These are phyloP conservation scores for Mycena latifolia DNA, from an alignment of 768 basidiomycete genomes.

Conservation along the genomic window DNA sequence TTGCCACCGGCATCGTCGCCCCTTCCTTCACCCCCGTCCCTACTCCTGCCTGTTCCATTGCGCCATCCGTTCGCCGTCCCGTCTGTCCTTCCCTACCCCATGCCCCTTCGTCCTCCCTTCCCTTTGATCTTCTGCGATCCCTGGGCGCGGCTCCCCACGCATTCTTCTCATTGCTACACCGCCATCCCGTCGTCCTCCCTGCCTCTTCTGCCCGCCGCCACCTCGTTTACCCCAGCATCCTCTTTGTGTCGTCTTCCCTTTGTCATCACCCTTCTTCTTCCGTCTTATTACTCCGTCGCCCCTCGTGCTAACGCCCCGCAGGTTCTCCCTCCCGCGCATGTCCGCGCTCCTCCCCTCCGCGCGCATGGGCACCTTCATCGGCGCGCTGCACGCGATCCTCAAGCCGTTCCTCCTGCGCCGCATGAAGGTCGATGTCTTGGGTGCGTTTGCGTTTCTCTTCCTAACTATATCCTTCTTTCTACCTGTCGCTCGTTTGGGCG, in stretches of 20 bases:
- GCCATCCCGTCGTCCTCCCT: too few species aligned
- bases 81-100: background rate
- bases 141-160: too few species aligned
- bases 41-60: too few species aligned
- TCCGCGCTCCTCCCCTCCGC: slow-evolving; percentile 67
- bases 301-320: slow-evolving; percentile 39
- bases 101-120: background rate
- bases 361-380: slow-evolving; percentile 76
- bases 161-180: too few species aligned
- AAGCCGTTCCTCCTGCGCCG: slow-evolving; percentile 96
- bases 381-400: slow-evolving; percentile 88
- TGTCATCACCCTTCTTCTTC: background rate
- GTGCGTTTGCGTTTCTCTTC: slow-evolving; percentile 13
- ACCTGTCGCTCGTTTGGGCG: background rate
- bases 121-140: background rate
- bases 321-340: slow-evolving; percentile 81
- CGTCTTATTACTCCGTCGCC: background rate
- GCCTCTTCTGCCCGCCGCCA: too few species aligned
- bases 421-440: slow-evolving; percentile 89
- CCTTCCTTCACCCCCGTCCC: too few species aligned
- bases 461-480: background rate
- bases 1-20: too few species aligned
- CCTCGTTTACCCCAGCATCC: too few species aligned
- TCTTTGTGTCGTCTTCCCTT: too few species aligned
- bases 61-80: too few species aligned